Evolutionary conservation across 2,329 filamentous ascomycete species (phyloP), one percentile per base, ranked within the genome.

Genomic region (Fusarium udum): DNA sequence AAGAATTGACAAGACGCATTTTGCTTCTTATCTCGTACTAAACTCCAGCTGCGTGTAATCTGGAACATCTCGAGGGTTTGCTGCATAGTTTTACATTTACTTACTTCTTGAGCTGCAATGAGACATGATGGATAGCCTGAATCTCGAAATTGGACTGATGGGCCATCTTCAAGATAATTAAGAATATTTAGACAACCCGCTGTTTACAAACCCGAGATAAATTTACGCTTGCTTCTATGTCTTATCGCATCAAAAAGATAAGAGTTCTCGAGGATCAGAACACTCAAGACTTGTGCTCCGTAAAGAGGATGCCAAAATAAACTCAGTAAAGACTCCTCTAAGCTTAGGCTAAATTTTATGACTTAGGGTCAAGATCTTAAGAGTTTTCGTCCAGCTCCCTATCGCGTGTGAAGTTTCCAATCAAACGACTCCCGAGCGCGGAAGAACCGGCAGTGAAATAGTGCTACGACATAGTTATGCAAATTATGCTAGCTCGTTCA

Each of bases 101-200:
- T 15, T 10, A 14, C 10, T 16, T 3, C 22, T n/a, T 16, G 3
- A 18, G 6, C 1, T 5, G 4, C 15, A 49, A 16, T 15, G 4
- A 13, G 12, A 18, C 18, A 18, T 6, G 7, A 20, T 34, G 8
- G 15, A 15, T 1, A 16, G 3, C 6, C 1, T 22, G 2, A 10
- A 26, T 9, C 2, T 26, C 16, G 16, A 15, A 22, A 15, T 7
- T 12, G 2, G 40, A 22, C 1, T 6, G 8, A 6, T 14, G 18
- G 24, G 37, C 28, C 8, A 34, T 18, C 20, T 9, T 28, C 5
- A 34, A 37, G 8, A 53, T 9, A 13, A 2, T 5, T 14, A 3
- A 14, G 6, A n/a, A 20, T 18, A 16, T 31, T 4, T 5, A 8
- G 22, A 10, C 4, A 8, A 32, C 20, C 8, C 20, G 15, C 52